phyloP scores from a whole-genome alignment of 2,329 filamentous ascomycete genomes.

The Fusarium nematophilum region DNA sequence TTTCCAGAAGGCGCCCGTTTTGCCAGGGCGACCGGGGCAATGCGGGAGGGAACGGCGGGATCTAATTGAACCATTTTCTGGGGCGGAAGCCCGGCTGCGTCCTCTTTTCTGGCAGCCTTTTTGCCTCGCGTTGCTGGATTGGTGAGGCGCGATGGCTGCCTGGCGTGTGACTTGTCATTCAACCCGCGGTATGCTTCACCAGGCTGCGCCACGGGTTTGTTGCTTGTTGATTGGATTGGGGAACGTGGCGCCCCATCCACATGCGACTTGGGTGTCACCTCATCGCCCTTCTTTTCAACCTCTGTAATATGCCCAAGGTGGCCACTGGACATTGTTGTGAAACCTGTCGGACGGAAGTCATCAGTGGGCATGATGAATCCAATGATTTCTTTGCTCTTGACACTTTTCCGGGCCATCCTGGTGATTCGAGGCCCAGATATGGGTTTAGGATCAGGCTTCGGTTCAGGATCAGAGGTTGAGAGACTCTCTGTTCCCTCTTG shows the following conservation, averaged over 20 bases:
- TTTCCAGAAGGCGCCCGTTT: background rate
- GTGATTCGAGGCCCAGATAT: slow-evolving; percentile 51
- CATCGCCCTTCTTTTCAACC: slow-evolving; percentile 1
- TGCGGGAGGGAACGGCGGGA: slow-evolving; percentile 32
- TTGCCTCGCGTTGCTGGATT: slow-evolving; percentile 65
- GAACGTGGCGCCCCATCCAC: background rate
- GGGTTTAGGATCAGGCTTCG: slow-evolving; percentile 8
- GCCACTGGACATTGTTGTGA: slow-evolving; percentile 27
- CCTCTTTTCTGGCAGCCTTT: slow-evolving; percentile 63
- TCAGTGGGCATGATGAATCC: slow-evolving; percentile 48
- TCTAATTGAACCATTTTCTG: slow-evolving; percentile 54
- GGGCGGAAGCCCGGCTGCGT: slow-evolving; percentile 62
- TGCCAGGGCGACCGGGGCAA: slow-evolving; percentile 3
- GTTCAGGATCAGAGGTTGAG: background rate
- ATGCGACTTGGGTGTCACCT: slow-evolving; percentile 1
- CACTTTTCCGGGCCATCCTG: slow-evolving; percentile 54
- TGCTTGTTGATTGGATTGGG: background rate
- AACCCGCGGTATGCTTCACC: background rate
- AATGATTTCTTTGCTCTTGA: slow-evolving; percentile 61
- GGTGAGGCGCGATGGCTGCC: slow-evolving; percentile 42
- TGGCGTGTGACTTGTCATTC: slow-evolving; percentile 21
- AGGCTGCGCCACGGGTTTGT: background rate
- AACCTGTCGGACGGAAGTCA: slow-evolving; percentile 20
- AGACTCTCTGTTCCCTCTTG: background rate
- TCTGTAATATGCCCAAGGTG: background rate